phyloP scores from a whole-genome alignment of 2,329 filamentous ascomycete genomes.

The Penicillium sp. region DNA sequence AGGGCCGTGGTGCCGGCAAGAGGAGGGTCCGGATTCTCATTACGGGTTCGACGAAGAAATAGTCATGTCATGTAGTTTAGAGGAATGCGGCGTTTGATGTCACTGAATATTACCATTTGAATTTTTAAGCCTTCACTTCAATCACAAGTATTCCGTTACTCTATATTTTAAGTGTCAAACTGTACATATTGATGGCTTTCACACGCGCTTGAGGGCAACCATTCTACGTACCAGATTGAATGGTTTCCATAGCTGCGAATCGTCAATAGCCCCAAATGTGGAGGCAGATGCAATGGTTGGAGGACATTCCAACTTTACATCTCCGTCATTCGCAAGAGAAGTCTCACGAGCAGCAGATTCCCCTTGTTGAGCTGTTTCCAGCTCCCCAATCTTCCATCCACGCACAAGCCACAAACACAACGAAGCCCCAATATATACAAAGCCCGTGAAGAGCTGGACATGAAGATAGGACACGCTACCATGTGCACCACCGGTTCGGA shows the following conservation, averaged over 20 bases:
- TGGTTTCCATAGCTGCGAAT: conserved; percentile 25
- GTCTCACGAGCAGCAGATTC: conserved; percentile 7
- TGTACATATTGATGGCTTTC: conserved; percentile 1
- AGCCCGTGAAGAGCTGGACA: conserved; percentile 53
- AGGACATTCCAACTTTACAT: conserved; percentile 7
- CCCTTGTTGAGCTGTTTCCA: conserved; percentile 15
- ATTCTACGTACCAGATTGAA: conserved; percentile 28
- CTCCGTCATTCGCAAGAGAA: conserved; percentile 13
- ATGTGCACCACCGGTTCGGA: conserved; percentile 41
- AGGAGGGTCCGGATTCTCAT: conserved; percentile 54
- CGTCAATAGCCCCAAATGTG: neutral
- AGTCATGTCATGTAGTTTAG: conserved; percentile 14
- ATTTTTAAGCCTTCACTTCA: neutral
- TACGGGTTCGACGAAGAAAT: conserved; percentile 23
- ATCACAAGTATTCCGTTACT: neutral
- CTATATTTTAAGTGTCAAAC: neutral
- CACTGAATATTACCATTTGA: neutral
- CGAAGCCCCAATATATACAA: conserved; percentile 56
- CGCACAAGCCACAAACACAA: conserved; percentile 43
- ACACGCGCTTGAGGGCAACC: conserved; percentile 30
- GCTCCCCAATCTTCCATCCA: conserved; percentile 39
- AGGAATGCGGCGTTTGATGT: conserved; percentile 10
- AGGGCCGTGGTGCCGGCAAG: conserved; percentile 77
- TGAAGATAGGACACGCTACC: conserved; percentile 33
- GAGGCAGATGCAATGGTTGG: conserved; percentile 2